phyloP scores from a whole-genome alignment of 768 basidiomycete genomes.

The Lactarius sanguifluus region DNA sequence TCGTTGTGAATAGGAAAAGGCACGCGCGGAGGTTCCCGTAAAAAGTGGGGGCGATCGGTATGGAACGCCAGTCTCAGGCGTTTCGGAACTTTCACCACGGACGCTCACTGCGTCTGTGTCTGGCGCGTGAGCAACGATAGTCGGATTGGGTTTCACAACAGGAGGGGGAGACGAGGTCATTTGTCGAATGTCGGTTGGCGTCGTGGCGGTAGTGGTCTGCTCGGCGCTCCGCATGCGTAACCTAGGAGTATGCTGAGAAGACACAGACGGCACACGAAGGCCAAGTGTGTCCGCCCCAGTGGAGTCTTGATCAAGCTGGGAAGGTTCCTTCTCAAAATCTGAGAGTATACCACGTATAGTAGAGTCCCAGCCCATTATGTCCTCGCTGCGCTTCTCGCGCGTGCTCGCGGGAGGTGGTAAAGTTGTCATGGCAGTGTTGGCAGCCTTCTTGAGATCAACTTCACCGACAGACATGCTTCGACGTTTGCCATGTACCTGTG shows the following conservation, averaged over 20 bases:
- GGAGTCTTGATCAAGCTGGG: slow-evolving; percentile 54
- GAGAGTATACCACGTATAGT: slow-evolving; percentile 62
- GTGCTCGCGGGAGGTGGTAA: slow-evolving; percentile 42
- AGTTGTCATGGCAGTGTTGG: slow-evolving; percentile 39
- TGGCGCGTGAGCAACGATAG: slow-evolving; percentile 26
- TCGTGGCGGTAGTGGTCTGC: slow-evolving; percentile 7
- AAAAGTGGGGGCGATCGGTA: slow-evolving; percentile 2
- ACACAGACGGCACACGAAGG: slow-evolving; percentile 63
- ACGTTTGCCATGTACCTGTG: slow-evolving; percentile 21
- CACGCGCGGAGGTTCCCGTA: slow-evolving; percentile 27
- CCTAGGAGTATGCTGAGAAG: slow-evolving; percentile 36
- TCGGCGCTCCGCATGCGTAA: slow-evolving; percentile 33
- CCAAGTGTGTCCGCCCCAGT: slow-evolving; percentile 52
- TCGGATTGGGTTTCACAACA: slow-evolving; percentile 15
- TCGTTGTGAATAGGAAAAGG: slow-evolving; percentile 24
- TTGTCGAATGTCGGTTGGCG: slow-evolving; percentile 2
- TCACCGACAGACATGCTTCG: slow-evolving; percentile 39
- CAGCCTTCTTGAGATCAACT: slow-evolving; percentile 41
- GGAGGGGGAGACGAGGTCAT: slow-evolving; percentile 17
- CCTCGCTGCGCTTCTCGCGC: slow-evolving; percentile 38
- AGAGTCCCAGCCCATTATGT: slow-evolving; percentile 43
- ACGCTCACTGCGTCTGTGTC: slow-evolving; percentile 13
- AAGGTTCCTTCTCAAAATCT: slow-evolving; percentile 72
- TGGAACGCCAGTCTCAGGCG: slow-evolving; percentile 1
- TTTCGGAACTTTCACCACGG: slow-evolving; percentile 8